phyloP scores from a whole-genome alignment of 192 early-diverging fungal species.

The Rhizophagus prolifer region DNA sequence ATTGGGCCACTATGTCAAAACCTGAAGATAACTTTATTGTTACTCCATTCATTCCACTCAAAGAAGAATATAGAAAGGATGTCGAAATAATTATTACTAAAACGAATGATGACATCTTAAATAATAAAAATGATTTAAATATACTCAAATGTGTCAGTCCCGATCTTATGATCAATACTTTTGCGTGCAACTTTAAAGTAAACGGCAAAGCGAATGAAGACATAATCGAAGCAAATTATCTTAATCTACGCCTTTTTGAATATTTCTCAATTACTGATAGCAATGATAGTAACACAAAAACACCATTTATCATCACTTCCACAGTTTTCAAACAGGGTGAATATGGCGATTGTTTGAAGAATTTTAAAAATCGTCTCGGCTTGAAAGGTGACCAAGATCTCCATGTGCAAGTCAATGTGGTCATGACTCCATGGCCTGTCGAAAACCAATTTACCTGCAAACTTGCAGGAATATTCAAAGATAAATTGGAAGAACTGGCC shows the following conservation, averaged over 20 bases:
- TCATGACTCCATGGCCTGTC: neutral
- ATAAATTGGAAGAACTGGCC: neutral
- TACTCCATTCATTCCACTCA: neutral
- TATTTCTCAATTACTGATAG: neutral
- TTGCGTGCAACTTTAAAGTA: neutral
- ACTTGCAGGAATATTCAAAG: neutral
- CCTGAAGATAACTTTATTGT: neutral
- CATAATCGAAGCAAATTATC: neutral
- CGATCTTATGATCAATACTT: neutral
- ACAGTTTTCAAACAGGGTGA: neutral
- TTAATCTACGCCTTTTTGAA: neutral
- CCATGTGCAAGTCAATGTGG: neutral
- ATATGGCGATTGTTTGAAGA: neutral
- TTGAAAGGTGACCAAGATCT: neutral
- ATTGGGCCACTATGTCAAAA: constrained; percentile 2
- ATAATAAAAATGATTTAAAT: too few relatives aligned
- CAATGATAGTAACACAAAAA: neutral
- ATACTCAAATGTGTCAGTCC: too few relatives aligned
- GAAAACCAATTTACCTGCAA: neutral
- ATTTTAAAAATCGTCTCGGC: constrained; percentile 6
- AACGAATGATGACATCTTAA: too few relatives aligned
- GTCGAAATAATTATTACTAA: too few relatives aligned
- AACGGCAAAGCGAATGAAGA: neutral
- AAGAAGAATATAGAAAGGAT: too few relatives aligned
- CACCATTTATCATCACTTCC: neutral